These are phyloP conservation scores for Zychaea mexicana DNA, from an alignment of 371 early-diverging fungal genomes.

Conservation along the genomic window DNA sequence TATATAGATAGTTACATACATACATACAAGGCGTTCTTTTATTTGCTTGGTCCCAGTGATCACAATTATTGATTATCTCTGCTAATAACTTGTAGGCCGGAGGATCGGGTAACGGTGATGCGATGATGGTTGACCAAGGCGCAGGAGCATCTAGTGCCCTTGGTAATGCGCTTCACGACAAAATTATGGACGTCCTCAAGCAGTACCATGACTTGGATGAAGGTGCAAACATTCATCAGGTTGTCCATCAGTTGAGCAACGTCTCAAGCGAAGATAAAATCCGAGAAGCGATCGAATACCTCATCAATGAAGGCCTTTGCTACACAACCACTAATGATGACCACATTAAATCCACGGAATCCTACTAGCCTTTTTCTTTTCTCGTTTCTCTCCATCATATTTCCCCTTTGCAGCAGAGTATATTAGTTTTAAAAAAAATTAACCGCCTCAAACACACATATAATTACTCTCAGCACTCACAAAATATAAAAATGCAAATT, in stretches of 20 bases:
- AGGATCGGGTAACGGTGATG: neutral
- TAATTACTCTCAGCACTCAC: no score
- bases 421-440: no score
- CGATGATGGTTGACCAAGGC: neutral
- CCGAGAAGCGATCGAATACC: slow-evolving; percentile 49
- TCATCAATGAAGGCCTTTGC: slow-evolving; percentile 63
- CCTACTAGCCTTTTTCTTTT: no score
- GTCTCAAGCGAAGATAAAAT: slow-evolving; percentile 37
- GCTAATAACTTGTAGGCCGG: neutral
- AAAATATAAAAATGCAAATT: no score
- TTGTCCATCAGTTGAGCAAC: slow-evolving; percentile 39
- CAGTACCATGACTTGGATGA: slow-evolving; percentile 21
- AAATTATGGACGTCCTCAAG: slow-evolving; percentile 29
- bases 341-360: slow-evolving; percentile 57
- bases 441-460: no score
- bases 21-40: no score
- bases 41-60: no score
- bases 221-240: slow-evolving; percentile 36
- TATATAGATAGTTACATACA: no score
- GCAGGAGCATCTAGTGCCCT: neutral
- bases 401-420: no score
- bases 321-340: slow-evolving; percentile 69
- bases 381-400: no score
- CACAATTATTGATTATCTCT: no score
- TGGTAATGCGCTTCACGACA: neutral